Conservation (phyloP, 192 early-diverging fungal genomes). For the Phlyctochytrium bullatum region DNA sequence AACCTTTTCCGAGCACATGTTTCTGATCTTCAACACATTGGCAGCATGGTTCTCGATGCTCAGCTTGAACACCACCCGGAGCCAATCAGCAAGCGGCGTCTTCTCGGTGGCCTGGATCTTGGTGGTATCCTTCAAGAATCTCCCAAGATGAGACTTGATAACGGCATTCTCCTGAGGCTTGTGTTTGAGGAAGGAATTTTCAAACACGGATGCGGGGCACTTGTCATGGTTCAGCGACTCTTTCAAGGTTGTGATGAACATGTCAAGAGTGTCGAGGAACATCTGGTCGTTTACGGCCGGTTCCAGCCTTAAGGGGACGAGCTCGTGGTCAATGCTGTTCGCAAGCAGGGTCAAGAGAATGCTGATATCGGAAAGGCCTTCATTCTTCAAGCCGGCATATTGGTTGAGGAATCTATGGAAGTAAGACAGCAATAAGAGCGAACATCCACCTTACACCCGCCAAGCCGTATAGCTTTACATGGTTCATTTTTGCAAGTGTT, state of each 20-base stretch:
- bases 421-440: no score
- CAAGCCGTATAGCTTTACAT: no score
- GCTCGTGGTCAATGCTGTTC: not conserved
- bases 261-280: not conserved
- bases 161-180: not conserved
- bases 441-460: no score
- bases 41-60: not conserved
- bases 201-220: not conserved
- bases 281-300: not conserved
- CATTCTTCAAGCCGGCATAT: not conserved
- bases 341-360: not conserved
- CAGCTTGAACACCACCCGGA: not conserved
- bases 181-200: not conserved
- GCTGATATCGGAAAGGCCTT: not conserved
- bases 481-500: no score
- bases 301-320: not conserved
- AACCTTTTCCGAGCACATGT: not conserved
- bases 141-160: not conserved
- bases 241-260: not conserved
- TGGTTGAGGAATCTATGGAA: no score
- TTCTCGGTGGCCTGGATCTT: not conserved
- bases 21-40: not conserved
- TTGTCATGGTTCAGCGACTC: not conserved
- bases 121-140: not conserved
- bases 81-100: conserved; percentile 1